phyloP scores from a whole-genome alignment of 495 filamentous ascomycete species.

The Jackrogersella multiformis region DNA sequence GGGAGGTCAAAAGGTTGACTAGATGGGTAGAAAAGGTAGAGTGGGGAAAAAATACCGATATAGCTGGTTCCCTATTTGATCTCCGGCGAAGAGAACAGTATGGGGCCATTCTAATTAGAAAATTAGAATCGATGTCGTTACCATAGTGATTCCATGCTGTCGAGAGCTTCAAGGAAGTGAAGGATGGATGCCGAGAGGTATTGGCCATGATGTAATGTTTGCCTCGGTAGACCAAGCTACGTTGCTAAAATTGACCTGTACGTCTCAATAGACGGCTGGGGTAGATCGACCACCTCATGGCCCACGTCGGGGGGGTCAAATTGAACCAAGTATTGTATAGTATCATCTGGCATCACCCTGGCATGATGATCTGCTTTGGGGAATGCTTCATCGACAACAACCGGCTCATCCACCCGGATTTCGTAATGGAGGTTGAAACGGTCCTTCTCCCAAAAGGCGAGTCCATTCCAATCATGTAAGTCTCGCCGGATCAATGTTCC shows the following conservation, averaged over 20 bases:
- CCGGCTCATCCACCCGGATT: background rate
- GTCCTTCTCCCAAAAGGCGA: constrained; percentile 9
- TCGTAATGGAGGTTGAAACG: background rate
- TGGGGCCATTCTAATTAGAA: too few relatives aligned
- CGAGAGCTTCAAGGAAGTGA: background rate
- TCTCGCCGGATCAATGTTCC: background rate
- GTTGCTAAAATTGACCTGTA: background rate
- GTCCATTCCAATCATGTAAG: background rate
- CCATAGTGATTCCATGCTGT: background rate
- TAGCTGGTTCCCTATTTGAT: too few relatives aligned
- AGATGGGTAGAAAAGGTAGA: too few relatives aligned
- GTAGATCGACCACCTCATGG: too few relatives aligned
- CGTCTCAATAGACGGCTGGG: background rate
- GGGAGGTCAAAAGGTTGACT: too few relatives aligned
- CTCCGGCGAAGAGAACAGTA: too few relatives aligned
- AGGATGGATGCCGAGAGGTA: background rate
- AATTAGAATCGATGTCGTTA: too few relatives aligned
- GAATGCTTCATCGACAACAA: background rate
- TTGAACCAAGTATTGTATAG: background rate
- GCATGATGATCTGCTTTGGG: background rate
- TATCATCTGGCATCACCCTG: too few relatives aligned
- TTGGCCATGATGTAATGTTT: background rate
- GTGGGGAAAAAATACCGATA: too few relatives aligned
- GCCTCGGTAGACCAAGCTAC: background rate
- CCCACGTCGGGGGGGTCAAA: background rate